Conservation (phyloP, 2,329 filamentous ascomycete genomes). For the Ascochyta viciae-villosae region DNA sequence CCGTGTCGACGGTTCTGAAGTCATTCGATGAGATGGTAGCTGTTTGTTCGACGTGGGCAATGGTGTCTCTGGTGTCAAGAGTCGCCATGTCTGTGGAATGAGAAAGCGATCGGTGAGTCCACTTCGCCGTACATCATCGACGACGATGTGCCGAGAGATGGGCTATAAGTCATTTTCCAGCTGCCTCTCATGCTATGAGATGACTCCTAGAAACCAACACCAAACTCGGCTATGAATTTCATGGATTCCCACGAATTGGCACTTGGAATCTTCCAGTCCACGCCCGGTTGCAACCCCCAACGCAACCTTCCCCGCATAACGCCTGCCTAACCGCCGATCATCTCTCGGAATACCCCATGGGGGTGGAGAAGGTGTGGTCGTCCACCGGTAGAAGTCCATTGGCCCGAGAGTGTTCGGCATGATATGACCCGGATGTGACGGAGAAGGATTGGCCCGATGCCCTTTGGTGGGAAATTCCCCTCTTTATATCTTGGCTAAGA, state of each 20-base stretch:
- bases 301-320: conserved; percentile 1
- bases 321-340: background rate
- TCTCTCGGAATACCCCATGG: background rate
- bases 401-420: background rate
- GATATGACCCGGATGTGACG: conserved; percentile 19
- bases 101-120: background rate
- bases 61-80: conserved; percentile 22
- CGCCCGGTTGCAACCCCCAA: background rate
- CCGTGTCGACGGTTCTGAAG: conserved; percentile 48
- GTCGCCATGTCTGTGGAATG: background rate
- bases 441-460: conserved; percentile 17
- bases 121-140: background rate
- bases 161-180: background rate
- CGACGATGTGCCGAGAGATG: too few relatives aligned
- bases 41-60: conserved; percentile 25
- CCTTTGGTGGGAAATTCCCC: conserved; percentile 4
- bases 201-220: background rate
- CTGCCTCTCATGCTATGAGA: background rate
- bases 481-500: conserved; percentile 14
- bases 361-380: background rate
- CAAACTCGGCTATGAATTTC: background rate
- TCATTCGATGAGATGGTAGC: background rate
- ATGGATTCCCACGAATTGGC: background rate
- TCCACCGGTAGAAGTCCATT: background rate
- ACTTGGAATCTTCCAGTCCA: too few relatives aligned